Conservation (phyloP, 2,329 filamentous ascomycete genomes). For the Neobulgaria alba region DNA sequence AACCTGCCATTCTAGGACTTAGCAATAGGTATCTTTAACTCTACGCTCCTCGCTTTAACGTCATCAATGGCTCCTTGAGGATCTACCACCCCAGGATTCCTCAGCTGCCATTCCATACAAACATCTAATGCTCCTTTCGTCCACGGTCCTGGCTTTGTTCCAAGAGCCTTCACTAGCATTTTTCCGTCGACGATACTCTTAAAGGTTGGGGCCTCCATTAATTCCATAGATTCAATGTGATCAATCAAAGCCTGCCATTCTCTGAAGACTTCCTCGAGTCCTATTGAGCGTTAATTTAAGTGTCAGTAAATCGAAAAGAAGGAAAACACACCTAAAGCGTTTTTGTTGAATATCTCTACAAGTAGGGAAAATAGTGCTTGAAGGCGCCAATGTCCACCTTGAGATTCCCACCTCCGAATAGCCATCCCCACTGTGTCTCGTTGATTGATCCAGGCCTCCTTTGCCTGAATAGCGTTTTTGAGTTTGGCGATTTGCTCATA, state of each 20-base stretch:
- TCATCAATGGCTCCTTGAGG: constrained; percentile 49
- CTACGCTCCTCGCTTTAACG: constrained; percentile 34
- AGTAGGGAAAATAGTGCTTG: constrained; percentile 62
- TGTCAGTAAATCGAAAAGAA: constrained; percentile 1
- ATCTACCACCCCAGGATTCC: constrained; percentile 61
- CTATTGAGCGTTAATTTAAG: constrained; percentile 6
- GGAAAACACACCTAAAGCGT: constrained; percentile 6
- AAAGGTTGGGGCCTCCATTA: constrained; percentile 49
- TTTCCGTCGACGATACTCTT: constrained; percentile 67
- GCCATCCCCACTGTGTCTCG: constrained; percentile 65
- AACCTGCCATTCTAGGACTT: neutral
- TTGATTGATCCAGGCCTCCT: constrained; percentile 37
- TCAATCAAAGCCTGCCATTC: constrained; percentile 49
- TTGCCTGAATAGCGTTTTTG: constrained; percentile 45
- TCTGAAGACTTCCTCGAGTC: constrained; percentile 33
- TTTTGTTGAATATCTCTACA: constrained; percentile 46
- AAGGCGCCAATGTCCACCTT: constrained; percentile 56
- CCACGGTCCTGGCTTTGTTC: constrained; percentile 72
- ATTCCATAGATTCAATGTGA: constrained; percentile 44
- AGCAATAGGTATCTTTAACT: constrained; percentile 26
- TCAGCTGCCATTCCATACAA: constrained; percentile 81
- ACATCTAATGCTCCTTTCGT: constrained; percentile 71
- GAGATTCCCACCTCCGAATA: constrained; percentile 61
- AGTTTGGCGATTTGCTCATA: constrained; percentile 52
- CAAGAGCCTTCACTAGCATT: constrained; percentile 58